phyloP scores from a whole-genome alignment of 2,329 filamentous ascomycete genomes.

The Berkeleyomyces rouxiae region DNA sequence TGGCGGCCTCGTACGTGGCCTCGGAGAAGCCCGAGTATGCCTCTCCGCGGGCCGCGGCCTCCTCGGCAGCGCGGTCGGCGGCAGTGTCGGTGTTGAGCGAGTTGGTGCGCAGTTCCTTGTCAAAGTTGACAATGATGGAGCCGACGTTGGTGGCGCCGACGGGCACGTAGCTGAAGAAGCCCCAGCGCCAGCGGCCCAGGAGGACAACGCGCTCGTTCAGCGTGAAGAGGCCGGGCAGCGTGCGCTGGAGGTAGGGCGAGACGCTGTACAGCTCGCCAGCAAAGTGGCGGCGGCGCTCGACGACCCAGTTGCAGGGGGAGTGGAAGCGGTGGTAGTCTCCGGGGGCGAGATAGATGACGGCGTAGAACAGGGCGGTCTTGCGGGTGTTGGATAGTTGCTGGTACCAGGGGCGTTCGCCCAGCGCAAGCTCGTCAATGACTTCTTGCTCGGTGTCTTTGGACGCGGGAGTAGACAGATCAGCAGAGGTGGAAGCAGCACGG shows the following conservation, averaged over 20 bases:
- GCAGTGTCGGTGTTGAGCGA: slow-evolving; percentile 82
- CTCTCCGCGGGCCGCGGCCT: slow-evolving; percentile 59
- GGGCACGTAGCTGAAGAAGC: slow-evolving; percentile 91
- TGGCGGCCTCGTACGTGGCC: slow-evolving; percentile 71
- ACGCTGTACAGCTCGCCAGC: slow-evolving; percentile 92
- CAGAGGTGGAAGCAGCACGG: slow-evolving; percentile 16
- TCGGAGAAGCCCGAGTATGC: slow-evolving; percentile 82
- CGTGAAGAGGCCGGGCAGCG: slow-evolving; percentile 84
- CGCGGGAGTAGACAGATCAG: slow-evolving; percentile 59
- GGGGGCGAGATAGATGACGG: slow-evolving; percentile 78
- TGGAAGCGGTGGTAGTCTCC: slow-evolving; percentile 99
- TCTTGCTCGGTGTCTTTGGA: slow-evolving; percentile 58
- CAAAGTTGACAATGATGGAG: slow-evolving; percentile 93
- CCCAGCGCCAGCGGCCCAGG: slow-evolving; percentile 85
- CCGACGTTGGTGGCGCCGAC: slow-evolving; percentile 96
- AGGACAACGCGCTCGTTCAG: slow-evolving; percentile 92
- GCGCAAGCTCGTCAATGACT: slow-evolving; percentile 56
- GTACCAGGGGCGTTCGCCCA: slow-evolving; percentile 55
- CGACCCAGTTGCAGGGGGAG: slow-evolving; percentile 88
- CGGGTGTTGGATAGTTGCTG: slow-evolving; percentile 33
- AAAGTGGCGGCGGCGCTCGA: slow-evolving; percentile 88
- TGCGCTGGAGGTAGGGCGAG: slow-evolving; percentile 84
- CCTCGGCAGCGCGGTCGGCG: slow-evolving; percentile 69
- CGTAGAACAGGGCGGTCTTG: slow-evolving; percentile 71
- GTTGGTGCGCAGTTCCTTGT: slow-evolving; percentile 84